Evolutionary conservation across 2,329 filamentous ascomycete genomes (phyloP).

Genomic region (Cucurbitaria berberidis): DNA sequence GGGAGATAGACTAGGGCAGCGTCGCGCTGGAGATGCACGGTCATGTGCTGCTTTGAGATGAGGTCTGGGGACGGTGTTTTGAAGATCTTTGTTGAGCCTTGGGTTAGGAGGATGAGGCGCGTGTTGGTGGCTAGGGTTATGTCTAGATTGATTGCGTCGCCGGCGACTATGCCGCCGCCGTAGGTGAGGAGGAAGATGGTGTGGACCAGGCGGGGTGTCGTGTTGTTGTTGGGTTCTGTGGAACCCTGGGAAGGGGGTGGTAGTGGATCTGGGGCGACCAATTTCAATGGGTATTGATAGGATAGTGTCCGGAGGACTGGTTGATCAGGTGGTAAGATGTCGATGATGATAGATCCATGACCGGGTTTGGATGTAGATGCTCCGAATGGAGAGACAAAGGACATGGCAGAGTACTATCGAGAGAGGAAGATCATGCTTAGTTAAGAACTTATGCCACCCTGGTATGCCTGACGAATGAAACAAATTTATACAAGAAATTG

Average conservation of each 20-base stretch:
- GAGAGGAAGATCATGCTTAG: slow-evolving; percentile 17
- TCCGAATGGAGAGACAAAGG: slow-evolving; percentile 72
- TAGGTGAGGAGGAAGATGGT: slow-evolving; percentile 92
- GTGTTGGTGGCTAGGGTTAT: slow-evolving; percentile 70
- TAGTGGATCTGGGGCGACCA: slow-evolving; percentile 79
- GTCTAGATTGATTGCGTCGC: slow-evolving; percentile 78
- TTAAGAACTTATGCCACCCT: slow-evolving; percentile 1
- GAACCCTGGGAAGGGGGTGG: slow-evolving; percentile 50
- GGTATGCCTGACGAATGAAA: neutral
- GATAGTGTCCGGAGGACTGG: slow-evolving; percentile 76
- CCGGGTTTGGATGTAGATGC: slow-evolving; percentile 76
- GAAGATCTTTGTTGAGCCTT: slow-evolving; percentile 95
- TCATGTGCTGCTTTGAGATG: slow-evolving; percentile 57
- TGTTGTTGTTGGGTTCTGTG: slow-evolving; percentile 26
- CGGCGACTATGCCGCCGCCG: slow-evolving; percentile 88
- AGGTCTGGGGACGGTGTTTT: slow-evolving; percentile 66
- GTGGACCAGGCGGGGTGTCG: slow-evolving; percentile 60
- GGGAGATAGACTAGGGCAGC: slow-evolving; percentile 72
- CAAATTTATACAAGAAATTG: neutral
- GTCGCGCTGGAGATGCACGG: slow-evolving; percentile 55
- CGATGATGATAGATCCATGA: slow-evolving; percentile 76
- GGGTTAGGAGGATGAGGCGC: slow-evolving; percentile 66
- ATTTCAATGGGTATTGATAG: slow-evolving; percentile 94
- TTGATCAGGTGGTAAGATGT: slow-evolving; percentile 71
- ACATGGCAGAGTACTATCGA: slow-evolving; percentile 30